These are phyloP conservation scores for Fusarium sp. DNA, from an alignment of 2,329 filamentous ascomycete species.

Conservation along the genomic window DNA sequence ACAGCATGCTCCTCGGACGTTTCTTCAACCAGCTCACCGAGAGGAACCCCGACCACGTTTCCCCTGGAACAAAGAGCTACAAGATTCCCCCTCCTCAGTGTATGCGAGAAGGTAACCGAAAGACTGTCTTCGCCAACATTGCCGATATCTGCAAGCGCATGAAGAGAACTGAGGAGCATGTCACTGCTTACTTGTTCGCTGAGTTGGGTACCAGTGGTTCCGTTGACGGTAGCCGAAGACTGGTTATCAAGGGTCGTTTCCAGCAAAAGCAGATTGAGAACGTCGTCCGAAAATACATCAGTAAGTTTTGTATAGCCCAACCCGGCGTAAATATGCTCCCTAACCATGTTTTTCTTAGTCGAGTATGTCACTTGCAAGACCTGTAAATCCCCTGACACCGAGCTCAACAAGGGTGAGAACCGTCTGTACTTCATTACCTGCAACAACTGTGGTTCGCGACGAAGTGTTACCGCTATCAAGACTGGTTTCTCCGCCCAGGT, in stretches of 20 bases:
- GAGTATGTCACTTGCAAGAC: slow-evolving; percentile 99
- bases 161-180: slow-evolving; percentile 98
- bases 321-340: slow-evolving; percentile 17
- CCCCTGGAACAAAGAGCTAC: slow-evolving; percentile 91
- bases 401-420: slow-evolving; percentile 99
- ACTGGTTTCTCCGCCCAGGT: slow-evolving; percentile 99
- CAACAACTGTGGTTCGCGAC: slow-evolving; percentile 83
- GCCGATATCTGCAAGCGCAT: slow-evolving; percentile 99
- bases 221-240: slow-evolving; percentile 89
- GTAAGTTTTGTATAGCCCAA: slow-evolving; percentile 63
- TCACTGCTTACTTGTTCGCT: slow-evolving; percentile 96
- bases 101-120: slow-evolving; percentile 99
- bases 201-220: slow-evolving; percentile 98
- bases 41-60: slow-evolving; percentile 95
- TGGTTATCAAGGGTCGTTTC: slow-evolving; percentile 99
- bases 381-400: slow-evolving; percentile 92
- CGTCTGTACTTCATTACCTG: slow-evolving; percentile 98
- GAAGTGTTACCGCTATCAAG: slow-evolving; percentile 98
- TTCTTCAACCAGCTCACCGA: slow-evolving; percentile 96
- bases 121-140: slow-evolving; percentile 99
- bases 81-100: slow-evolving; percentile 99
- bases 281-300: slow-evolving; percentile 94
- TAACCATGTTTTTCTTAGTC: slow-evolving; percentile 63
- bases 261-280: slow-evolving; percentile 99
- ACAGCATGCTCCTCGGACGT: slow-evolving; percentile 85